Base-by-base conservation (phyloP, 1,139 yeast species). In the Taiozyma onychis region DNA sequence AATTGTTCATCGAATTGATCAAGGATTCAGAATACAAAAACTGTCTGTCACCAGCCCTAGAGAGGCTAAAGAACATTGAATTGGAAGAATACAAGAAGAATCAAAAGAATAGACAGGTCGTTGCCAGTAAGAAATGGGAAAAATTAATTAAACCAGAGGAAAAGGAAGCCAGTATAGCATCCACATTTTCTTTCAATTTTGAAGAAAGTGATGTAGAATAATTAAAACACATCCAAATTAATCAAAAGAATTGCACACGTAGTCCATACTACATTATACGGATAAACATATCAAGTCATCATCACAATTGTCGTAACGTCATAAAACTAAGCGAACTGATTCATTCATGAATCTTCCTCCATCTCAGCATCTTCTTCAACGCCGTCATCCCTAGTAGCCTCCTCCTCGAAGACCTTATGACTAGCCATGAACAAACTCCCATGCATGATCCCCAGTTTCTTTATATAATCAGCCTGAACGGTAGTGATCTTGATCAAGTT, bases 351-450 rank as follows among this genome's bases (percentile, higher is more conserved):
- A 1, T n/a, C 37, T 34, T 34, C 18, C 5, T 14, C 37, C 37
- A n/a, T n/a, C 39, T 35, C 14, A 35, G 21, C 39, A 35, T 35
- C 39, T 18, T 16, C 41, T 10, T 46, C 47, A 27, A 43, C 50
- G 10, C 44, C 49, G 13, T 46, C 50, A 18, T 46, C 54, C 21
- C 58, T 49, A 13, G 63, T 37, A 4, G 24, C 66, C 43, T 78
- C 83, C 52, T 74, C 75, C 52, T 79, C 86, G 62, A 80, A 80
- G n/a, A 80, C 83, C 43, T 75, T 73, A 58, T 80, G 83, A 58
- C 82, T 75, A 5, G 85, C 84, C 85, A 81, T 80, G 58, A 82
- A 78, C 71, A 83, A 66, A 24, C 82, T 72, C 2, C 85, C 86
- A 55, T 83, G 88, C 55, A 80, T 70, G 47, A 80, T 73, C 3